Base-by-base conservation (phyloP, 305 asterid species). In the Solanum chacoense region DNA sequence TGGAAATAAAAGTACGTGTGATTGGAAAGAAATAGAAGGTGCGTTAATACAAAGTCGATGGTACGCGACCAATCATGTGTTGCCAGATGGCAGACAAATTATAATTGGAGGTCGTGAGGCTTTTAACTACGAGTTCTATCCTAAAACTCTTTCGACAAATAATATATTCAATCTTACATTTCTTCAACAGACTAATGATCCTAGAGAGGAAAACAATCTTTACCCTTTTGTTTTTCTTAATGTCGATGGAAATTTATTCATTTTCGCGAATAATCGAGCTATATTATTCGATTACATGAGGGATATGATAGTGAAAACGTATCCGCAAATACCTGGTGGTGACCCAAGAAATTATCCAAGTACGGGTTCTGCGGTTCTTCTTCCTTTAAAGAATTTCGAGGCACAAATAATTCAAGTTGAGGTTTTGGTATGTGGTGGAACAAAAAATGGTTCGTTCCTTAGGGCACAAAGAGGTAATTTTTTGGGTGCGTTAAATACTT, bases 331-430 rank as follows among this genome's bases (percentile, higher is more conserved):
- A 76, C 24, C 83, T 0, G 88, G 7, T 16, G 88, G 71, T 96
- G 97, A 2, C 88, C 99, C 95, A 90, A 95, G 87, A 95, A 79
- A 73, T 85, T 85, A 85, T 65, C 88, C 88, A 38, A 85, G 88
- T 36, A 69, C 88, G 0, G 88, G 88, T 2, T 85, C 80, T 45
- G 88, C 88, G 8, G 40, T 69, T 85, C 88, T 85, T 67, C 88
- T 87, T 12, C 90, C 90, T 0, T 38, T 79, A 13, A 79, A 78
- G n/a, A 45, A 24, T 26, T 50, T 69, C 22, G 32, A 55, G 11
- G 75, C 87, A 4, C n/a, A 71, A 26, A 40, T 22, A 0, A 50
- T 76, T 11, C 36, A 71, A 63, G 93, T 18, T 63, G 90, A 89
- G 11, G 89, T 89, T 35, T 29, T 89, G 42, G 85, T 89, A 2